phyloP scores from a whole-genome alignment of 345 rosid genomes.

The Corchorus capsularis region DNA sequence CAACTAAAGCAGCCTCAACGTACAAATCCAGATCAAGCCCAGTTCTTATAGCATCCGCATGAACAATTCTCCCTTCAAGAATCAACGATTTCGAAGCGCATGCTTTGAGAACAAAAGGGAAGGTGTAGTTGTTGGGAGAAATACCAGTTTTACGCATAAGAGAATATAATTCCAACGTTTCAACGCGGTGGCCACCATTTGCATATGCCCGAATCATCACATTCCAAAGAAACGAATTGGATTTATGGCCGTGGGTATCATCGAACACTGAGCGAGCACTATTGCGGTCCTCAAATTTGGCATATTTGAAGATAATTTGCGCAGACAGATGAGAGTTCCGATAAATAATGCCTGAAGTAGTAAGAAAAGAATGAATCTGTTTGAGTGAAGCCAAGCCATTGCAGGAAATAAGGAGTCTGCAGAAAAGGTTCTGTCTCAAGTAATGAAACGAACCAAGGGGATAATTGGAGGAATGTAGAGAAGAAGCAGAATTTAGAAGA shows the following conservation, averaged over 20 bases:
- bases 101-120: constrained; percentile 43
- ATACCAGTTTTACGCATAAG: constrained; percentile 41
- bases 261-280: constrained; percentile 42
- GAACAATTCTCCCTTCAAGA: constrained; percentile 39
- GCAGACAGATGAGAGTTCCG: constrained; percentile 41
- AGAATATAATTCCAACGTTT: constrained; percentile 44
- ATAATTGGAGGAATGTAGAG: neutral
- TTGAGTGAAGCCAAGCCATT: constrained; percentile 32
- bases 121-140: constrained; percentile 45
- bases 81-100: constrained; percentile 41
- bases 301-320: constrained; percentile 42
- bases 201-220: constrained; percentile 55
- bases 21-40: constrained; percentile 37
- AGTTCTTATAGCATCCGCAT: constrained; percentile 37
- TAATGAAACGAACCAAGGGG: constrained; percentile 8
- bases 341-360: constrained; percentile 28
- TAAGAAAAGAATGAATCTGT: constrained; percentile 47
- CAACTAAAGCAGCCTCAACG: constrained; percentile 41
- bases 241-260: constrained; percentile 4
- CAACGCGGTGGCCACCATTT: constrained; percentile 33
- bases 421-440: constrained; percentile 29
- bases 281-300: constrained; percentile 31
- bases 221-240: constrained; percentile 50
- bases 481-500: constrained; percentile 15
- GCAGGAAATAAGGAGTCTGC: constrained; percentile 34